Conservation (phyloP, 2,329 filamentous ascomycete species). For the Claviceps citrina region DNA sequence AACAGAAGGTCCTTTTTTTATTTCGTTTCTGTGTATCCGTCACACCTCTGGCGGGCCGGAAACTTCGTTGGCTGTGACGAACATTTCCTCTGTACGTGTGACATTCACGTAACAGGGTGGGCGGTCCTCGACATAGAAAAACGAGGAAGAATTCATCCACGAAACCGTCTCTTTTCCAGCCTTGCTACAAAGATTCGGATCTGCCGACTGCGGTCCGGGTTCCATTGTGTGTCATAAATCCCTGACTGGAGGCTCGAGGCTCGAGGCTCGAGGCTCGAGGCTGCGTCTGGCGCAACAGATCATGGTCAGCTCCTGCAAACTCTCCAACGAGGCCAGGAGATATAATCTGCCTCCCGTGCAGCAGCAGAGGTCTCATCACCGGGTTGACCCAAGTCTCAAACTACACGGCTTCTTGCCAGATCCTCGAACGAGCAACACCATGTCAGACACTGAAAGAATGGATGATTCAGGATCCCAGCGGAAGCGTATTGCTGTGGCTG, state of each 20-base stretch:
- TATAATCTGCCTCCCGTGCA: conserved; percentile 1
- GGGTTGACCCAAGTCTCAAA: neutral
- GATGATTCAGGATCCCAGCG: conserved; percentile 30
- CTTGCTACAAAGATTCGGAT: neutral
- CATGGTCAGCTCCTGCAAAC: conserved; percentile 4
- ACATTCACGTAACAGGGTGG: conserved; percentile 1
- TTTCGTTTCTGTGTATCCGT: conserved; percentile 2
- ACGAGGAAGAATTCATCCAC: too few species aligned
- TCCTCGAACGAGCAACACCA: neutral
- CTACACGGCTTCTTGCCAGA: neutral
- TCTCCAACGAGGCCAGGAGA: conserved; percentile 2
- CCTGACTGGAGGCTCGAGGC: neutral
- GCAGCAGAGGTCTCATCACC: neutral
- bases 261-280: neutral
- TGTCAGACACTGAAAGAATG: conserved; percentile 4
- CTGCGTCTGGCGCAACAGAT: neutral
- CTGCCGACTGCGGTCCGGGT: neutral
- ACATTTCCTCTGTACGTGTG: neutral
- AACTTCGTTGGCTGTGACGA: conserved; percentile 3
- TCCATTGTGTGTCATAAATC: neutral
- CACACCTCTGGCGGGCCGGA: conserved; percentile 1
- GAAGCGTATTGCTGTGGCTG: conserved; percentile 44
- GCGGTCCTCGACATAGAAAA: neutral
- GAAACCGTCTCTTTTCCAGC: neutral
- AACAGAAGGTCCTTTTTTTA: conserved; percentile 1